Evolutionary conservation across 1,139 yeast species (phyloP).

Genomic region (Geotrichum citri-aurantii): DNA sequence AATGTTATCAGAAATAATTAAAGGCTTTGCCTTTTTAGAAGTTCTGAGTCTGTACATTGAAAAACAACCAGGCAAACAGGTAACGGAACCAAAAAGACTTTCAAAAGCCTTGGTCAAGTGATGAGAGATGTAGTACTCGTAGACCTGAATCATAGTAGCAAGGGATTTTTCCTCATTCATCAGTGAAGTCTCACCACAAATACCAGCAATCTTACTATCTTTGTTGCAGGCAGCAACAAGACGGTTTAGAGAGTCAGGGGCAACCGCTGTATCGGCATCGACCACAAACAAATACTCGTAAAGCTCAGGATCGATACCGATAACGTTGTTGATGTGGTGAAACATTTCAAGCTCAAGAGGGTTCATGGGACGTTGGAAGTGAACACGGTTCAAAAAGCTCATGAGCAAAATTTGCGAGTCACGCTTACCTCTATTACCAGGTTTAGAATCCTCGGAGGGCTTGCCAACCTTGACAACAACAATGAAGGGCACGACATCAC

Average conservation of each 20-base stretch:
- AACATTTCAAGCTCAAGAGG: slow-evolving; percentile 40
- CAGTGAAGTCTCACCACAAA: slow-evolving; percentile 41
- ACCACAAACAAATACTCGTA: slow-evolving; percentile 40
- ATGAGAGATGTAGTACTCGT: slow-evolving; percentile 41
- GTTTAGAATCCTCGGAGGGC: slow-evolving; percentile 33
- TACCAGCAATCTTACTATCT: slow-evolving; percentile 38
- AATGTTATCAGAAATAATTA: slow-evolving; percentile 37
- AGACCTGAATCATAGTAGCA: slow-evolving; percentile 41
- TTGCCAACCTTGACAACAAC: slow-evolving; percentile 40
- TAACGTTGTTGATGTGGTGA: slow-evolving; percentile 40
- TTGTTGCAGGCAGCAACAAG: slow-evolving; percentile 38
- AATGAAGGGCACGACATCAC: slow-evolving; percentile 39
- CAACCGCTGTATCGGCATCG: slow-evolving; percentile 40
- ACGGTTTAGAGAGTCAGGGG: slow-evolving; percentile 36
- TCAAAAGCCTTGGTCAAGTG: slow-evolving; percentile 41
- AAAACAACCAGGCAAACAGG: slow-evolving; percentile 43
- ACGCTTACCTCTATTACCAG: slow-evolving; percentile 43
- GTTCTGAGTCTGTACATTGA: slow-evolving; percentile 38
- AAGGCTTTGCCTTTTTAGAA: slow-evolving; percentile 36
- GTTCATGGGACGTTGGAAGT: slow-evolving; percentile 37
- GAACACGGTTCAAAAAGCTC: slow-evolving; percentile 40
- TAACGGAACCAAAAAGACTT: slow-evolving; percentile 39
- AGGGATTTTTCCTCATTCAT: slow-evolving; percentile 38
- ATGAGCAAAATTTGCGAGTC: slow-evolving; percentile 40
- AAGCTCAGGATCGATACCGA: slow-evolving; percentile 41